phyloP scores from a whole-genome alignment of 768 basidiomycete species.

The Sarcomyxa edulis region DNA sequence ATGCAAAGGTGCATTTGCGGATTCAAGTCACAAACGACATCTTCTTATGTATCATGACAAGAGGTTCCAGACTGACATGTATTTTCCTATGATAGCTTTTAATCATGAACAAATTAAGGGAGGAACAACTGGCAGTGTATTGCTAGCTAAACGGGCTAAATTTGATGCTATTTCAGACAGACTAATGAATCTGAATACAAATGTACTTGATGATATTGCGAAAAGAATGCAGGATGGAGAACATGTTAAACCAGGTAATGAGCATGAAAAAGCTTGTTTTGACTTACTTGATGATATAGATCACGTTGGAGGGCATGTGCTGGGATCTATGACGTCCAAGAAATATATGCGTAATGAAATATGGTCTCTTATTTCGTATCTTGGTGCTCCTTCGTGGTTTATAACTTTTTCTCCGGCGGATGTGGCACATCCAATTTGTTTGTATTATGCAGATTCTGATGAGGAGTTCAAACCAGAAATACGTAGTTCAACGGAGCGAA shows the following conservation, averaged over 20 bases:
- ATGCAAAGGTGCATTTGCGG: constrained; percentile 6
- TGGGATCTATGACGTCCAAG: constrained; percentile 17
- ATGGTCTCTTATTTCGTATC: constrained; percentile 5
- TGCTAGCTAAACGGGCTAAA: constrained; percentile 10
- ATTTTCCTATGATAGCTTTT: constrained; percentile 33
- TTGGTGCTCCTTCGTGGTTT: background rate
- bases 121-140: constrained; percentile 17
- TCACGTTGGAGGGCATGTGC: constrained; percentile 11
- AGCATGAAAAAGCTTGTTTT: constrained; percentile 15
- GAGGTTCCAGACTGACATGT: constrained; percentile 27
- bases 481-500: constrained; percentile 4
- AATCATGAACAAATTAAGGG: constrained; percentile 33
- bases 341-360: constrained; percentile 20
- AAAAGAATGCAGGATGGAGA: constrained; percentile 4
- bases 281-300: constrained; percentile 16
- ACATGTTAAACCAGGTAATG: constrained; percentile 10
- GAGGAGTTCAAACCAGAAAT: constrained; percentile 9
- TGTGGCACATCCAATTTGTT: constrained; percentile 21
- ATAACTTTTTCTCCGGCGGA: constrained; percentile 21
- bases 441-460: background rate
- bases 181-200: constrained; percentile 10
- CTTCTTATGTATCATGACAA: constrained; percentile 26
- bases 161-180: constrained; percentile 12
- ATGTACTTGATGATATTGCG: constrained; percentile 10
- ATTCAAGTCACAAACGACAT: constrained; percentile 18